Percentiles rank a stretch among this genome's conserved stretches.
phyloP scores from a whole-genome alignment of 2,329 filamentous ascomycete genomes.

The Fusarium chuoi region DNA sequence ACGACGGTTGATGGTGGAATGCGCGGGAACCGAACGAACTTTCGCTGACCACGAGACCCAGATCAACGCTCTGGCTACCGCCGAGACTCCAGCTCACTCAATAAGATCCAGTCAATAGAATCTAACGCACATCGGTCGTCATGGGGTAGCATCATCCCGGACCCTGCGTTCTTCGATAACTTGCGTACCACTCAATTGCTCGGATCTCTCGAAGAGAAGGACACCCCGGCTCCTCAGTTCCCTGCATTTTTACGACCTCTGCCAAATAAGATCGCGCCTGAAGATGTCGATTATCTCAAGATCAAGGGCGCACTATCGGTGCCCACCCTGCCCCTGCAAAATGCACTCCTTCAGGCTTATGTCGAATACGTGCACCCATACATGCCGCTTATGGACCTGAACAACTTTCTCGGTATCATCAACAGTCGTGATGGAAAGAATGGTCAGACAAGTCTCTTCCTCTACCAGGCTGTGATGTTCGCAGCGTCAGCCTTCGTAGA shows the following conservation, averaged over 20 bases:
- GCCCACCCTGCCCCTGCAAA: conserved; percentile 75
- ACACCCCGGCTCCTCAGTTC: conserved; percentile 57
- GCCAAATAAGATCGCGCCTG: conserved; percentile 77
- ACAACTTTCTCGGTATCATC: conserved; percentile 69
- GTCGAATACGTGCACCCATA: conserved; percentile 92
- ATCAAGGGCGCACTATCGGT: conserved; percentile 86
- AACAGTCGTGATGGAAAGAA: conserved; percentile 74
- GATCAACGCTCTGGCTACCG: conserved; percentile 53
- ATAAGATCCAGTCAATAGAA: conserved; percentile 44
- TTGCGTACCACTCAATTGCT: conserved; percentile 57
- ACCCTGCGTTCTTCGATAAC: conserved; percentile 49
- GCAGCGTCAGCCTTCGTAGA: conserved; percentile 89
- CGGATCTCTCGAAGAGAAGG: conserved; percentile 60
- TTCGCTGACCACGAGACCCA: conserved; percentile 50
- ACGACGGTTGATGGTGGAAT: conserved; percentile 14
- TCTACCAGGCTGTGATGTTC: conserved; percentile 97
- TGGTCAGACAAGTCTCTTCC: conserved; percentile 81
- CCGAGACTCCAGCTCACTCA: conserved; percentile 47
- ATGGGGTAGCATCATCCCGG: conserved; percentile 49
- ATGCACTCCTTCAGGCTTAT: conserved; percentile 83
- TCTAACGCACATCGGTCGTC: conserved; percentile 38
- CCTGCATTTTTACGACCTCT: conserved; percentile 82
- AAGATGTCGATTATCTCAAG: conserved; percentile 85
- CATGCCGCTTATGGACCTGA: conserved; percentile 85
- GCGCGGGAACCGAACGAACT: conserved; percentile 1